These are phyloP conservation scores for Pinus taeda DNA, from an alignment of 75 land plant species.

Conservation along the genomic window DNA sequence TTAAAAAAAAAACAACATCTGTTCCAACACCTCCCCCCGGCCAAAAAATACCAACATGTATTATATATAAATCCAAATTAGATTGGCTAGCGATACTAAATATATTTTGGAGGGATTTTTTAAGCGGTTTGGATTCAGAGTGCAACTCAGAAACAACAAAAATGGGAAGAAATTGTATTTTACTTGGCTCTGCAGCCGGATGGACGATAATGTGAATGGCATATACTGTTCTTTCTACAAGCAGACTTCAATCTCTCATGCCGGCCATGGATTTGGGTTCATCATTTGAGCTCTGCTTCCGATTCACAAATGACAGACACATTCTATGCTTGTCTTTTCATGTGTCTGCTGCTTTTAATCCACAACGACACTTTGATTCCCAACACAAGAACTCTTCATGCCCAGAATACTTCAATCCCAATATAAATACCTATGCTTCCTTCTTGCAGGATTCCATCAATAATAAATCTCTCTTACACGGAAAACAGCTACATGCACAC, in stretches of 20 bases:
- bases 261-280: background rate
- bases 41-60: too few species aligned
- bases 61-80: too few species aligned
- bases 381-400: background rate
- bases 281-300: too few species aligned
- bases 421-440: conserved; percentile 18
- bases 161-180: too few species aligned
- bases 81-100: too few species aligned
- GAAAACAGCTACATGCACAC: conserved; percentile 20
- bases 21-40: too few species aligned
- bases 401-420: background rate
- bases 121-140: too few species aligned
- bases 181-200: too few species aligned
- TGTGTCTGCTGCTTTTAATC: background rate
- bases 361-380: background rate
- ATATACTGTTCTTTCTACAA: background rate
- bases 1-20: too few species aligned
- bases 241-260: background rate
- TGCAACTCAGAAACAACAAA: too few species aligned
- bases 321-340: background rate
- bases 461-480: conserved; percentile 19
- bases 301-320: background rate
- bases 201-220: background rate
- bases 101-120: too few species aligned
- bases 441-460: conserved; percentile 24